Percentiles rank a stretch among this genome's conserved stretches.
Conservation (phyloP, 2,329 filamentous ascomycete genomes). For the Colletotrichum sp. region DNA sequence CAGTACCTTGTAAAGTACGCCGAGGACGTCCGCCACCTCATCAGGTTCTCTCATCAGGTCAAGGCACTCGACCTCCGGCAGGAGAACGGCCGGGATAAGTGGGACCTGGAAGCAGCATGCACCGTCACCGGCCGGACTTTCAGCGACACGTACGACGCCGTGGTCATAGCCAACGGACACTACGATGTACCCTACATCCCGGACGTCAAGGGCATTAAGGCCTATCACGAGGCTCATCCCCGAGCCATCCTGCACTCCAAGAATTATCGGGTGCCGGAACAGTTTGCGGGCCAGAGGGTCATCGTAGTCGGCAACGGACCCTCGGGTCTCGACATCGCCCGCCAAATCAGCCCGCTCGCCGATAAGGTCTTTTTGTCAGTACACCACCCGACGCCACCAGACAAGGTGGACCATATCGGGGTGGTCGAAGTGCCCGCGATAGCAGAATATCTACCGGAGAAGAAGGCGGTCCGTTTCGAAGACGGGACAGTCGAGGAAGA, state of each 20-base stretch:
- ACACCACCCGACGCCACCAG: conserved; percentile 52
- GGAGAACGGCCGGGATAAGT: conserved; percentile 48
- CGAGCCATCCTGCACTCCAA: conserved; percentile 76
- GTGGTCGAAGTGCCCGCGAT: conserved; percentile 64
- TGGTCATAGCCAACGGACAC: conserved; percentile 79
- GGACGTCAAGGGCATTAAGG: conserved; percentile 60
- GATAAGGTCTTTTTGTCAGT: conserved; percentile 70
- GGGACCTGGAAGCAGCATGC: conserved; percentile 64
- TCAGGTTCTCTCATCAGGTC: conserved; percentile 76
- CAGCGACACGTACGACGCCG: conserved; percentile 69
- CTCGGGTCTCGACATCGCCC: conserved; percentile 82
- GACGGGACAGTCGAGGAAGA: conserved; percentile 66
- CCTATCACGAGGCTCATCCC: conserved; percentile 66
- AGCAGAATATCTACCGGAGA: conserved; percentile 55
- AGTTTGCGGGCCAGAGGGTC: conserved; percentile 74
- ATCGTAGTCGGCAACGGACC: conserved; percentile 85
- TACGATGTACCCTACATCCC: conserved; percentile 75
- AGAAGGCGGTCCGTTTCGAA: conserved; percentile 68
- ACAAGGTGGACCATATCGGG: conserved; percentile 48
- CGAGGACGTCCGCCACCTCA: conserved; percentile 67
- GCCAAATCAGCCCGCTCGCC: conserved; percentile 70
- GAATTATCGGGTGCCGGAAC: conserved; percentile 71
- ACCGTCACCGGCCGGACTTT: conserved; percentile 46
- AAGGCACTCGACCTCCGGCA: conserved; percentile 53
- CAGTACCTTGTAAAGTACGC: conserved; percentile 78